These are phyloP conservation scores for Acanthamoeba culbertsoni DNA, from an alignment of 208 protist species.

Conservation along the genomic window DNA sequence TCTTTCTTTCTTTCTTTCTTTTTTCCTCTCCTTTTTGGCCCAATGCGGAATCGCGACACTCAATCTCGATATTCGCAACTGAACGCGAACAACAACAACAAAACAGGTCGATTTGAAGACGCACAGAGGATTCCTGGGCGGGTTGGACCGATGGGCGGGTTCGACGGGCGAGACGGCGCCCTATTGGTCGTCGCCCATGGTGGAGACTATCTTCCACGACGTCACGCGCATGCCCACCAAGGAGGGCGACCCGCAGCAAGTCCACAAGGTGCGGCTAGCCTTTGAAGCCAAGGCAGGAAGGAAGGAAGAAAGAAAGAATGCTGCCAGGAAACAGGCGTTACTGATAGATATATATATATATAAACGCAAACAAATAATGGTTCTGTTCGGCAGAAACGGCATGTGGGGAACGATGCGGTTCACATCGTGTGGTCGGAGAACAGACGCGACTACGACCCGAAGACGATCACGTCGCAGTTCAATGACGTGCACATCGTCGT, in stretches of 20 bases:
- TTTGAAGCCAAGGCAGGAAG: not conserved
- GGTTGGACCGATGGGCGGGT: slow-evolving; percentile 71
- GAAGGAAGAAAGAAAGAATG: not conserved
- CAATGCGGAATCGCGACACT: not conserved
- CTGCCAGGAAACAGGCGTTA: not conserved
- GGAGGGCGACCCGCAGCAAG: slow-evolving; percentile 76
- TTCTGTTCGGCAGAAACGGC: slow-evolving; percentile 71
- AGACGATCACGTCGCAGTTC: slow-evolving; percentile 85
- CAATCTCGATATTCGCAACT: not conserved
- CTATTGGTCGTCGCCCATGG: slow-evolving; percentile 75
- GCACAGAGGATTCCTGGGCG: slow-evolving; percentile 81
- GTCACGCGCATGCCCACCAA: slow-evolving; percentile 80
- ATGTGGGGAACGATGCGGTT: slow-evolving; percentile 89
- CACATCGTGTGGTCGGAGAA: slow-evolving; percentile 89
- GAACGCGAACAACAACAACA: not conserved
- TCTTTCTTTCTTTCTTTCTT: not conserved
- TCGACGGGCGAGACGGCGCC: slow-evolving; percentile 71
- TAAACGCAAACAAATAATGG: too few species aligned
- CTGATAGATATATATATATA: not conserved
- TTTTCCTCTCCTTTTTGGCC: not conserved
- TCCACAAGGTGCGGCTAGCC: slow-evolving; percentile 67
- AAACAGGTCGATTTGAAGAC: slow-evolving; percentile 74
- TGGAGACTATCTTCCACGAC: slow-evolving; percentile 86
- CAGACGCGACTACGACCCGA: slow-evolving; percentile 78
- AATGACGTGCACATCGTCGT: slow-evolving; percentile 89